Evolutionary conservation across 768 basidiomycete genomes (phyloP), one percentile per base, ranked within the genome.

Genomic region (Podaxis carcinomalis): DNA sequence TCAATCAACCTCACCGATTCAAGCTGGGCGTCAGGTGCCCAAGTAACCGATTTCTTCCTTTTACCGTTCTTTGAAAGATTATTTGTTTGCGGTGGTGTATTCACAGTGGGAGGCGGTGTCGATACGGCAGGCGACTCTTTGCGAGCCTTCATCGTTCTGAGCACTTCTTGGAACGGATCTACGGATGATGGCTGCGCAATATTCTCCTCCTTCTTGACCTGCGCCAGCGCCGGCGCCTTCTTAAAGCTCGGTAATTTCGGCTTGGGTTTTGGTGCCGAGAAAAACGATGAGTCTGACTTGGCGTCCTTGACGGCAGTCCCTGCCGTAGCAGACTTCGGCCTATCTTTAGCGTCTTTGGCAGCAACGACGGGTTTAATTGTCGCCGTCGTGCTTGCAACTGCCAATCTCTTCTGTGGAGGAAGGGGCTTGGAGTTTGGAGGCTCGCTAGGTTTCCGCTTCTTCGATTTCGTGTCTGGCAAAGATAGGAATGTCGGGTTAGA

Each of bases 251-350:
- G 92, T 21, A 94, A 77, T 73, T 89, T 91, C 32, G 88, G 84
- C 68, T 92, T 93, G 19, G 87, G 83, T 70, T 93, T 93, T 4
- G 91, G 89, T 42, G 89, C 88, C 57, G 92, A 93, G 73, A 94
- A 94, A 73, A 94, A 93, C 1, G 90, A 92, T 51, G 88, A 89
- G 72, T 93, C 92, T 11, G 90, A 87, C 75, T 92, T 89, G 16
- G 90, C 88, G 65, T 89, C 90, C 70, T 92, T 91, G 59, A 84
- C 80, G 2, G 77, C 69, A 0, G 74, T 71, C 0, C 71, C 63
- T 2, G 69, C 49, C 14, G 74, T 62, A 3, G 68, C 56, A 16
- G 68, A 11, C 16, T 56, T 59, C 10, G 64, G 55, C 49, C 75
- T 76, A 14, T 68, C 57, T 68, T 90, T 89, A 25, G 23, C 21